These are phyloP conservation scores for Escovopsis sp. DNA, from an alignment of 2,329 filamentous ascomycete genomes.

Conservation along the genomic window DNA sequence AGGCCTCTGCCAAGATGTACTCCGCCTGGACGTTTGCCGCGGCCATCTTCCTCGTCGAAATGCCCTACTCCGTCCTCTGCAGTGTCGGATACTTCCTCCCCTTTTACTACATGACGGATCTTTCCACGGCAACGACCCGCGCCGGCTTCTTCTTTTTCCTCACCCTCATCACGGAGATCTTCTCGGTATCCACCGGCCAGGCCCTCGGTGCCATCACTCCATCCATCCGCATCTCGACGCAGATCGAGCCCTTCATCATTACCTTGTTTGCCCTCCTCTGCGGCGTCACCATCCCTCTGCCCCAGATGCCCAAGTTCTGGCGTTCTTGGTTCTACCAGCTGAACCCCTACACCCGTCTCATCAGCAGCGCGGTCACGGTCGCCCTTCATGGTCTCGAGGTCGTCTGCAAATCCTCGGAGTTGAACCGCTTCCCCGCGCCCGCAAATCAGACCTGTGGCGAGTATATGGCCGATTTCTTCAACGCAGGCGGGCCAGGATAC, in stretches of 20 bases:
- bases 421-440: conserved; percentile 55
- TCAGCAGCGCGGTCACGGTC: conserved; percentile 65
- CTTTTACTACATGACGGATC: conserved; percentile 70
- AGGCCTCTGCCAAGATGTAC: conserved; percentile 78
- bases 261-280: conserved; percentile 78
- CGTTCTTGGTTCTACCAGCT: conserved; percentile 68
- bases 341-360: conserved; percentile 68
- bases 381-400: conserved; percentile 55
- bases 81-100: conserved; percentile 69
- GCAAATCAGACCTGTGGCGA: conserved; percentile 51
- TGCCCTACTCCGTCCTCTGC: conserved; percentile 72
- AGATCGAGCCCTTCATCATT: conserved; percentile 70
- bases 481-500: conserved; percentile 53
- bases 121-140: conserved; percentile 44
- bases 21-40: conserved; percentile 62
- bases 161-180: conserved; percentile 67
- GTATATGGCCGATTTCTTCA: conserved; percentile 62
- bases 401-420: conserved; percentile 42
- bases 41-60: conserved; percentile 66
- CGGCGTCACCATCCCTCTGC: conserved; percentile 66
- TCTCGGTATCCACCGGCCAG: conserved; percentile 68
- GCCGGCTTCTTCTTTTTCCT: conserved; percentile 83
- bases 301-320: conserved; percentile 68
- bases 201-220: conserved; percentile 64
- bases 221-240: conserved; percentile 59